These are phyloP conservation scores for Hypoxylon crocopeplum DNA, from an alignment of 495 filamentous ascomycete species.

Conservation along the genomic window DNA sequence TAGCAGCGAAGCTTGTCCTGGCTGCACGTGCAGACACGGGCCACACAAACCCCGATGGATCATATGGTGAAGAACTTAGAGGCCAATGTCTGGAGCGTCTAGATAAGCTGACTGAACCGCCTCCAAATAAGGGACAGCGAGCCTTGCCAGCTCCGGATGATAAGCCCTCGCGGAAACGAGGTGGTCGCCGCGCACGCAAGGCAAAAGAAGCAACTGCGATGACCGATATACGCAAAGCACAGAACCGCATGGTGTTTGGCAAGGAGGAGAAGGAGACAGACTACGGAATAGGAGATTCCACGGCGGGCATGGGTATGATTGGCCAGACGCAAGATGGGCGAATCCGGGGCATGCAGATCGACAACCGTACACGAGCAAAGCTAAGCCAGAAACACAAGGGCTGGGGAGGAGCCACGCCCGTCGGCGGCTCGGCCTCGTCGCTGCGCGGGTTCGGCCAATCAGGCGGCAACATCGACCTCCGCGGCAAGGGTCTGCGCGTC, in stretches of 20 bases:
- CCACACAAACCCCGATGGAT: conserved; percentile 82
- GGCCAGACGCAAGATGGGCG: conserved; percentile 86
- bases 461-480: conserved; percentile 68
- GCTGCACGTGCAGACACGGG: conserved; percentile 88
- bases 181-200: conserved; percentile 88
- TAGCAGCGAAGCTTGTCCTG: conserved; percentile 90
- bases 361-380: conserved; percentile 90
- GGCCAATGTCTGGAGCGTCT: conserved; percentile 83
- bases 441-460: conserved; percentile 77
- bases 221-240: conserved; percentile 95
- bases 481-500: conserved; percentile 73
- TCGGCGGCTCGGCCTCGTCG: conserved; percentile 73
- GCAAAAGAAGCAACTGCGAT: conserved; percentile 97
- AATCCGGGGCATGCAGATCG: conserved; percentile 86
- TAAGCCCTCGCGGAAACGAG: conserved; percentile 91
- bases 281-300: conserved; percentile 85
- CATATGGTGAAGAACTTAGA: conserved; percentile 82
- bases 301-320: conserved; percentile 92
- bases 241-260: conserved; percentile 95
- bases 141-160: conserved; percentile 95
- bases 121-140: conserved; percentile 85
- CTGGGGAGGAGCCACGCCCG: conserved; percentile 80
- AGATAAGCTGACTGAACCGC: conserved; percentile 94
- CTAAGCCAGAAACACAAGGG: conserved; percentile 95
- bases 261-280: conserved; percentile 96